Evolutionary conservation across 495 filamentous ascomycete genomes (phyloP).

Genomic region (Penicillium lagena): DNA sequence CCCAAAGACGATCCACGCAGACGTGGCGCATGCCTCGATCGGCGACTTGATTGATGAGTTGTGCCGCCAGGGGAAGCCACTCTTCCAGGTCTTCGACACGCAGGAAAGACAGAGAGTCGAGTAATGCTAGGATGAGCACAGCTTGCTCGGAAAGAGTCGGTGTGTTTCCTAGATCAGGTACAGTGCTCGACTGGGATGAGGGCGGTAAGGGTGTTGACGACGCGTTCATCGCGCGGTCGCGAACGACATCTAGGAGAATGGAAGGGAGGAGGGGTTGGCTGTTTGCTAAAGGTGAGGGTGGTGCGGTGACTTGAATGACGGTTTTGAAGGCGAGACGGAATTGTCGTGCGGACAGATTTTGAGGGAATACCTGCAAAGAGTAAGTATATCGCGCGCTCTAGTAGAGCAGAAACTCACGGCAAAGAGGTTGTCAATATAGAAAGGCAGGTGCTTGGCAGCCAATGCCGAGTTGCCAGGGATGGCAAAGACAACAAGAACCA

Average conservation of each 20-base stretch:
- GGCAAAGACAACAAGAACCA: conserved; percentile 76
- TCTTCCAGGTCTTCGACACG: conserved; percentile 63
- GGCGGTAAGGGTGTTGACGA: conserved; percentile 44
- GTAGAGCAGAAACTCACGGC: conserved; percentile 32
- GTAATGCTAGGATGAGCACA: conserved; percentile 67
- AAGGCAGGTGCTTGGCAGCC: conserved; percentile 67
- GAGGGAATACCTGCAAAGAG: conserved; percentile 58
- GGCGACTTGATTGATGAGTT: conserved; percentile 55
- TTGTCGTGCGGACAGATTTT: conserved; percentile 76
- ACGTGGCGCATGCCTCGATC: conserved; percentile 55
- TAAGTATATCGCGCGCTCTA: conserved; percentile 8
- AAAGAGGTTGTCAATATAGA: conserved; percentile 83
- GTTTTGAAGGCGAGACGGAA: conserved; percentile 93
- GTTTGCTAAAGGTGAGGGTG: conserved; percentile 66
- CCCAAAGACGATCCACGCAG: conserved; percentile 78
- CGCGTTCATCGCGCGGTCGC: conserved; percentile 55
- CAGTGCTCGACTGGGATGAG: conserved; percentile 19
- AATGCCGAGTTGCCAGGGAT: conserved; percentile 69
- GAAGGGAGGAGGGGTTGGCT: conserved; percentile 70
- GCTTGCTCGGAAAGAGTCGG: conserved; percentile 71
- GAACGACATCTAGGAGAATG: conserved; percentile 73
- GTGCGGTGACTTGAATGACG: conserved; percentile 76
- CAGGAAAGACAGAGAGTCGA: conserved; percentile 77
- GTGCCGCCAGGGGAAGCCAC: conserved; percentile 67
- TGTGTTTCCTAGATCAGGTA: conserved; percentile 18